Evolutionary conservation across 2,329 filamentous ascomycete genomes (phyloP).

Genomic region (Ophiostoma montium): DNA sequence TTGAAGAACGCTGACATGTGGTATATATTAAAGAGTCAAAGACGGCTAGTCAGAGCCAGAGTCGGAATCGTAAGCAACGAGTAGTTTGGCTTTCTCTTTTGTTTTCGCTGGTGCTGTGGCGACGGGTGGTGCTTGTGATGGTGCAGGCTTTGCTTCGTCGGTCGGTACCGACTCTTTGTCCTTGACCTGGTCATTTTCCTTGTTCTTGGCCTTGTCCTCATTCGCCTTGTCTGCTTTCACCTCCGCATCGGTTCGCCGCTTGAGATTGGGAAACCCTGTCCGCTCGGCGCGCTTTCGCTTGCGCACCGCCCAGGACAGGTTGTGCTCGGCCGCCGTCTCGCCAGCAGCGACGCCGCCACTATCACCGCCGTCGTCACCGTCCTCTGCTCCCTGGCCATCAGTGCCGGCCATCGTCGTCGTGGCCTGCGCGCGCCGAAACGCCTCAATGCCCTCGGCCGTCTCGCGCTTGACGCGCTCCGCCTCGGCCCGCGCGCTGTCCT

Average conservation of each 20-base stretch:
- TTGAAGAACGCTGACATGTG: no score
- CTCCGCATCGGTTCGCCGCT: conserved; percentile 7
- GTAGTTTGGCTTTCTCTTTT: conserved; percentile 19
- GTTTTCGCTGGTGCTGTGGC: not conserved
- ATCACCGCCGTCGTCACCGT: conserved; percentile 1
- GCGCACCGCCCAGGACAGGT: conserved; percentile 5
- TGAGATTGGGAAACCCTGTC: not conserved
- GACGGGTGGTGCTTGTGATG: not conserved
- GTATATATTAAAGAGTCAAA: no score
- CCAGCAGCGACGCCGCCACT: conserved; percentile 6
- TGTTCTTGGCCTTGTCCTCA: not conserved
- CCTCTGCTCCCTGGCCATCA: no score
- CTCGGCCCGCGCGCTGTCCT: conserved; percentile 33
- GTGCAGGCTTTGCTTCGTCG: not conserved
- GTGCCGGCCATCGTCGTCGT: not conserved
- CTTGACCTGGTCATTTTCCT: conserved; percentile 16
- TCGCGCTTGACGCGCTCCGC: conserved; percentile 41
- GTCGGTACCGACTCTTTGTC: conserved; percentile 2
- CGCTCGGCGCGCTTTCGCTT: conserved; percentile 12
- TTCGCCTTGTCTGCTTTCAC: not conserved
- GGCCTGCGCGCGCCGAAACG: conserved; percentile 31
- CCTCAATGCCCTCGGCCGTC: conserved; percentile 40
- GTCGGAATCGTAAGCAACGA: conserved; percentile 45
- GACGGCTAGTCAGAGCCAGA: conserved; percentile 26
- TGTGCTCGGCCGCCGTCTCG: conserved; percentile 3